Evolutionary conservation across 371 early-diverging fungal genomes (phyloP), one percentile per base, ranked within the genome.

Genomic region (Mortierella sp.): DNA sequence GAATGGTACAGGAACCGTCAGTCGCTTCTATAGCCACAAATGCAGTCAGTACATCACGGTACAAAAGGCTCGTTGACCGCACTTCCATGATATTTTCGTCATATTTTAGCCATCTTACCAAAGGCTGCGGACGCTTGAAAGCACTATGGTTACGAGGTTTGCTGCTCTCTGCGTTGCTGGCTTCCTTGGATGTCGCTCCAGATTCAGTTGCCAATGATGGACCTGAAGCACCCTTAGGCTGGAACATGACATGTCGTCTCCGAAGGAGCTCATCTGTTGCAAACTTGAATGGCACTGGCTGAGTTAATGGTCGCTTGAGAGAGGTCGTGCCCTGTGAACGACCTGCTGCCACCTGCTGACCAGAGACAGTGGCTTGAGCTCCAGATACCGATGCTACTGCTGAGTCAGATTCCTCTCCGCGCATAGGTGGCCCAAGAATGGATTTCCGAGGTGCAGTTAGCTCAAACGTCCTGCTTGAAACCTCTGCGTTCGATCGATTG

Each of bases 1-100:
- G 48, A 72, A 72, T 11, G 72, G 72, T 3, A 49, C 54, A 8
- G 72, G 72, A 0, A 53, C 49, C 3, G 72, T 72, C 27, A 72
- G n/a, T 1, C 53, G 53, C 54, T 72, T 72, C 66, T 72, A 56
- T 56, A 0, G 24, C 2, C n/a, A n/a, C n/a, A n/a, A n/a, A 17
- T 4, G 0, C 28, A 17, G n/a, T n/a, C n/a, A n/a, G n/a, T n/a
- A n/a, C n/a, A n/a, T n/a, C n/a, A n/a, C n/a, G n/a, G n/a, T n/a
- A n/a, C n/a, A n/a, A n/a, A n/a, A n/a, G n/a, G n/a, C n/a, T n/a
- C n/a, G n/a, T n/a, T n/a, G n/a, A n/a, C n/a, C n/a, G n/a, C n/a
- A n/a, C n/a, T n/a, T n/a, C n/a, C n/a, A n/a, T n/a, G n/a, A n/a
- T n/a, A n/a, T n/a, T n/a, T n/a, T n/a, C n/a, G n/a, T n/a, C n/a